Percentiles rank a stretch among this genome's conserved stretches.
Conservation (phyloP, 192 early-diverging fungal genomes). For the Umbelopsis isabellina region DNA sequence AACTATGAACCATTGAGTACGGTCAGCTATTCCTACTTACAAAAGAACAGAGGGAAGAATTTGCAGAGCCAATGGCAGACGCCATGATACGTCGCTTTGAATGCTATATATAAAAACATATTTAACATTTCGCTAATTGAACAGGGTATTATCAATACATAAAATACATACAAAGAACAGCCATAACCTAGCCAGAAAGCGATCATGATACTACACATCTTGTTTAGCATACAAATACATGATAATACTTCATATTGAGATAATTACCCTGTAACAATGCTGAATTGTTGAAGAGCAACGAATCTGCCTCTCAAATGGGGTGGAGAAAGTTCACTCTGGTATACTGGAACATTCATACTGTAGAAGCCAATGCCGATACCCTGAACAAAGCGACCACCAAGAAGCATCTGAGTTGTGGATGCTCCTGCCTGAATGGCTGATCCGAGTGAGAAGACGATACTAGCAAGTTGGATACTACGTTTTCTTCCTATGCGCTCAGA, state of each 20-base stretch:
- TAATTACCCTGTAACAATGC: slow-evolving; percentile 64
- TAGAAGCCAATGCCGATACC: slow-evolving; percentile 57
- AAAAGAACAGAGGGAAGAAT: slow-evolving; percentile 67
- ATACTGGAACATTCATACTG: slow-evolving; percentile 49
- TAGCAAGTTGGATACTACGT: slow-evolving; percentile 52
- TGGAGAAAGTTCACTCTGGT: slow-evolving; percentile 53
- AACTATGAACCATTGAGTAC: slow-evolving; percentile 39
- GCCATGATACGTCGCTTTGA: slow-evolving; percentile 51
- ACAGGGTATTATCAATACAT: background rate
- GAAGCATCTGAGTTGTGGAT: slow-evolving; percentile 50
- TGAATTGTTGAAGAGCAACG: slow-evolving; percentile 52
- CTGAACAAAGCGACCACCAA: slow-evolving; percentile 63
- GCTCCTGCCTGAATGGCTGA: slow-evolving; percentile 59
- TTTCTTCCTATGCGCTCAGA: slow-evolving; percentile 62
- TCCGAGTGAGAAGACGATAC: slow-evolving; percentile 61
- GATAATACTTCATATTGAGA: slow-evolving; percentile 29
- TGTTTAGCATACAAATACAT: no score
- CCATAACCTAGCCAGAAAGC: slow-evolving; percentile 61
- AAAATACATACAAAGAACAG: slow-evolving; percentile 27
- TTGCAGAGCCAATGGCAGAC: slow-evolving; percentile 67
- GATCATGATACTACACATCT: slow-evolving; percentile 56
- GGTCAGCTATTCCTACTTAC: slow-evolving; percentile 35
- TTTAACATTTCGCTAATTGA: no score
- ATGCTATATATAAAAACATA: background rate
- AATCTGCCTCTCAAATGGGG: slow-evolving; percentile 53